Conservation (phyloP, 1,284 basidiomycete species). For the Mycena citricolor region DNA sequence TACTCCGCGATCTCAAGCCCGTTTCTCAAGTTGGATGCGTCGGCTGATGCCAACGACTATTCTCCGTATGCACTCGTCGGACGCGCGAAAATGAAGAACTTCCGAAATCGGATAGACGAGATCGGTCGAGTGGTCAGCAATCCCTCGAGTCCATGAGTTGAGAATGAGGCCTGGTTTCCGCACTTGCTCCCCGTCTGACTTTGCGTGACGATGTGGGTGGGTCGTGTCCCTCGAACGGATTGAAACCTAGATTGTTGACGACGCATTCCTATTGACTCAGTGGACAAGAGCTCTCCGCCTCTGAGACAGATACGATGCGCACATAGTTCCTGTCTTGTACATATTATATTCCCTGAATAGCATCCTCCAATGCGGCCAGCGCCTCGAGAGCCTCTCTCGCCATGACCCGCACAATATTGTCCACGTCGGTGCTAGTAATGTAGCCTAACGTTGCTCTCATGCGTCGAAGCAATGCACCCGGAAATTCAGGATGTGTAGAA, state of each 20-base stretch:
- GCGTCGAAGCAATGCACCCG: constrained; percentile 46
- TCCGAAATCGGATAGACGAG: constrained; percentile 70
- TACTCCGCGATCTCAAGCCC: constrained; percentile 76
- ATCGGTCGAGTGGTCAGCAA: constrained; percentile 57
- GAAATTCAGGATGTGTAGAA: constrained; percentile 31
- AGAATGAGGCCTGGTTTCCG: constrained; percentile 23
- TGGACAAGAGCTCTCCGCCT: constrained; percentile 54
- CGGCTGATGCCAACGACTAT: constrained; percentile 52
- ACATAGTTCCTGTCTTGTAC: constrained; percentile 44
- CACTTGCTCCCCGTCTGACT: constrained; percentile 12
- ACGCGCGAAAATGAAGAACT: constrained; percentile 64
- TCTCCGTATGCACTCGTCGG: constrained; percentile 57
- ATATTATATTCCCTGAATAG: constrained; percentile 44
- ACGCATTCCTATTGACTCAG: constrained; percentile 80
- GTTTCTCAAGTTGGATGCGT: constrained; percentile 62
- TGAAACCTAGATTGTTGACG: constrained; percentile 58
- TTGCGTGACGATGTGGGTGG: constrained; percentile 8
- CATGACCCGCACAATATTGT: constrained; percentile 74
- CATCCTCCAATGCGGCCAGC: constrained; percentile 51
- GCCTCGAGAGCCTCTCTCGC: constrained; percentile 70
- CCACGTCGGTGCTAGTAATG: constrained; percentile 70
- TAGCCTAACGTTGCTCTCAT: constrained; percentile 70
- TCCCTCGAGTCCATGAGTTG: constrained; percentile 26
- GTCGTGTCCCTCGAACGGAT: constrained; percentile 15
- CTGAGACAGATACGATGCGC: constrained; percentile 90